These are phyloP conservation scores for Taphrina betulina DNA, from an alignment of 1,139 yeast genomes.

Conservation along the genomic window DNA sequence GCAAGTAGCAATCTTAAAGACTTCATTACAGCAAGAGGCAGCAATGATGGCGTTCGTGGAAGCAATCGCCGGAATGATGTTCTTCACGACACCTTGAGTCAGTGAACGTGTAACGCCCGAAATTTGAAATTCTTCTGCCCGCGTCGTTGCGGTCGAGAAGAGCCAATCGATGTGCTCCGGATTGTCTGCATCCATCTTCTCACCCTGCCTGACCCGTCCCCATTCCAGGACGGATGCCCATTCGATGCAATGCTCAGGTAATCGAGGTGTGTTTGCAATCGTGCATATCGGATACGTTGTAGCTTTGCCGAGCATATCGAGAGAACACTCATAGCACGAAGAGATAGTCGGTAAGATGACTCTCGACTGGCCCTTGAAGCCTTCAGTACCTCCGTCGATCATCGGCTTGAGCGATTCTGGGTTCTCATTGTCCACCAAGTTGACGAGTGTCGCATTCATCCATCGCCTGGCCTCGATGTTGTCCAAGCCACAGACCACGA, in stretches of 20 bases:
- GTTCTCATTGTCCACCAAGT: conserved; percentile 55
- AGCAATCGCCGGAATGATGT: conserved; percentile 91
- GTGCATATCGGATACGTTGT: conserved; percentile 88
- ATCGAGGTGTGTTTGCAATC: conserved; percentile 86
- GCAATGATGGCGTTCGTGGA: conserved; percentile 92
- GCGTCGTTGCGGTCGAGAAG: conserved; percentile 53
- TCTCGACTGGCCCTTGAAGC: conserved; percentile 87
- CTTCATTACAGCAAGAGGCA: conserved; percentile 86
- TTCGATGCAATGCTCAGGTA: conserved; percentile 93
- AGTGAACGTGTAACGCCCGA: conserved; percentile 66
- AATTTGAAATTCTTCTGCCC: conserved; percentile 69
- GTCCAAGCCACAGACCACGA: conserved; percentile 85
- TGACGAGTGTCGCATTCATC: conserved; percentile 75
- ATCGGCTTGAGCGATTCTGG: conserved; percentile 68
- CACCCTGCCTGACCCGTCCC: conserved; percentile 54
- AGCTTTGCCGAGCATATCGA: conserved; percentile 69
- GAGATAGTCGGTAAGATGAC: conserved; percentile 80
- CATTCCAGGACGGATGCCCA: conserved; percentile 83
- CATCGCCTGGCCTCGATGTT: conserved; percentile 88
- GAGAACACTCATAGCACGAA: conserved; percentile 90
- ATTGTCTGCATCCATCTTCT: conserved; percentile 61
- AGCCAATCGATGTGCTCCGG: conserved; percentile 69
- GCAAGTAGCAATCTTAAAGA: conserved; percentile 71
- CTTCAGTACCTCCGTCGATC: conserved; percentile 96
- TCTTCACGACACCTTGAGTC: conserved; percentile 85